Conservation (phyloP, 2,329 filamentous ascomycete species). For the Drechslera avenae region DNA sequence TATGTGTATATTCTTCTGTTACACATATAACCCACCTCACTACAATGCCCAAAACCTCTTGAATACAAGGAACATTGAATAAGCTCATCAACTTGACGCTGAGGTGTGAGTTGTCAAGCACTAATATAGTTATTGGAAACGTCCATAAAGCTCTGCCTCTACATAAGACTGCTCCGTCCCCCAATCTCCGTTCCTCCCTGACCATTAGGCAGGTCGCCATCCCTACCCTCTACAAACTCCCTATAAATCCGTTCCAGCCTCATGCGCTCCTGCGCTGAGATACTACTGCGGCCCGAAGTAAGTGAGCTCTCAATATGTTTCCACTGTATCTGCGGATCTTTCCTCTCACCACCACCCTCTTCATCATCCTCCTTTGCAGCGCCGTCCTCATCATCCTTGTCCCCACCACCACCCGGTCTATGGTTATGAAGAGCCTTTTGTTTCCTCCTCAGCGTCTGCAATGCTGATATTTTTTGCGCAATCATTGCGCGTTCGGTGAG, state of each 20-base stretch:
- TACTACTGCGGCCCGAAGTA: constrained; percentile 77
- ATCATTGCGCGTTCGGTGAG: constrained; percentile 81
- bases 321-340: constrained; percentile 84
- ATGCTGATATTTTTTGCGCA: constrained; percentile 77
- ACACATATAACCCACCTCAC: too few relatives aligned
- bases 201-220: constrained; percentile 93
- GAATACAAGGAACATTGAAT: too few relatives aligned
- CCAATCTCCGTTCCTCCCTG: constrained; percentile 92
- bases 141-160: too few relatives aligned
- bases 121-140: too few relatives aligned
- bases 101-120: background rate
- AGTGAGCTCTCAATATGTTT: constrained; percentile 80
- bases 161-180: constrained; percentile 93
- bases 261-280: constrained; percentile 75
- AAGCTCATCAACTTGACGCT: too few relatives aligned
- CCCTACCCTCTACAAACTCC: constrained; percentile 90
- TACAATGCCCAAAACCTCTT: too few relatives aligned
- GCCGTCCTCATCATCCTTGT: constrained; percentile 23
- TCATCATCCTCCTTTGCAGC: constrained; percentile 29
- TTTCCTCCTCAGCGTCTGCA: constrained; percentile 72
- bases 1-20: too few relatives aligned
- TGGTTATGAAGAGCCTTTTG: constrained; percentile 56
- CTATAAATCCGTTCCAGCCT: constrained; percentile 81
- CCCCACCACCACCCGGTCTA: constrained; percentile 17
- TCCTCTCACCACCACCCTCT: constrained; percentile 50